Conservation (phyloP, 2,329 filamentous ascomycete species). For the Sporothrix brunneoviolacea region DNA sequence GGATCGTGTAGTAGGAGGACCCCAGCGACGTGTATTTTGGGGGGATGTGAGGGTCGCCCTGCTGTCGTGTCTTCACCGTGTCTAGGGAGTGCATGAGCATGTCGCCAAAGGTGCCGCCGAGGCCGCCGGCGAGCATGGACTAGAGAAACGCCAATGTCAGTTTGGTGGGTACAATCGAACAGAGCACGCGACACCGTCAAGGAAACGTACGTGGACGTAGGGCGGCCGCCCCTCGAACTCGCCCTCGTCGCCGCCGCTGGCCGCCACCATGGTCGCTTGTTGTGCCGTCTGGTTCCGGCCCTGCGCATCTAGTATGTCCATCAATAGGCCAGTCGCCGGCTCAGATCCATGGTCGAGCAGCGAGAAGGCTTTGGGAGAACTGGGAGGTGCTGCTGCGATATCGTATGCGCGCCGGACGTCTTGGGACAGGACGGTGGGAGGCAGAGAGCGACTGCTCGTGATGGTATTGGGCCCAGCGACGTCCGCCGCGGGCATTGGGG, state of each 20-base stretch:
- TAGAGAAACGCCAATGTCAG: too few relatives aligned
- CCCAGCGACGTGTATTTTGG: slow-evolving; percentile 88
- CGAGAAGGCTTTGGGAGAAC: neutral
- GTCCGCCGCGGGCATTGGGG: neutral
- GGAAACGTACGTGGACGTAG: slow-evolving; percentile 54
- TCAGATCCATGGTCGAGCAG: slow-evolving; percentile 22
- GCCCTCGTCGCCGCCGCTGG: slow-evolving; percentile 30
- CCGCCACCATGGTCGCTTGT: slow-evolving; percentile 19
- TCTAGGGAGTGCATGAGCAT: slow-evolving; percentile 99
- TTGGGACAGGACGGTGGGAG: too few relatives aligned
- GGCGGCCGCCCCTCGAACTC: slow-evolving; percentile 53
- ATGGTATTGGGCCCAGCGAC: too few relatives aligned
- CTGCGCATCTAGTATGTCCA: slow-evolving; percentile 11
- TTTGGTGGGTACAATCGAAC: too few relatives aligned
- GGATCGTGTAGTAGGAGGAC: slow-evolving; percentile 87
- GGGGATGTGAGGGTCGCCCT: slow-evolving; percentile 88
- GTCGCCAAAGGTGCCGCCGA: slow-evolving; percentile 89
- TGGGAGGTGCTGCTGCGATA: too few relatives aligned
- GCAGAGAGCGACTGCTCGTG: too few relatives aligned
- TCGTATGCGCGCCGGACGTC: too few relatives aligned
- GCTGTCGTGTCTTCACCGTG: slow-evolving; percentile 96
- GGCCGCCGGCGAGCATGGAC: slow-evolving; percentile 92
- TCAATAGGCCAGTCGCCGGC: slow-evolving; percentile 6
- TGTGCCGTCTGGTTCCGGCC: slow-evolving; percentile 9
- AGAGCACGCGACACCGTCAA: neutral